Conservation (phyloP, 1,139 yeast genomes). For the Barnettozyma hawaiiensis region DNA sequence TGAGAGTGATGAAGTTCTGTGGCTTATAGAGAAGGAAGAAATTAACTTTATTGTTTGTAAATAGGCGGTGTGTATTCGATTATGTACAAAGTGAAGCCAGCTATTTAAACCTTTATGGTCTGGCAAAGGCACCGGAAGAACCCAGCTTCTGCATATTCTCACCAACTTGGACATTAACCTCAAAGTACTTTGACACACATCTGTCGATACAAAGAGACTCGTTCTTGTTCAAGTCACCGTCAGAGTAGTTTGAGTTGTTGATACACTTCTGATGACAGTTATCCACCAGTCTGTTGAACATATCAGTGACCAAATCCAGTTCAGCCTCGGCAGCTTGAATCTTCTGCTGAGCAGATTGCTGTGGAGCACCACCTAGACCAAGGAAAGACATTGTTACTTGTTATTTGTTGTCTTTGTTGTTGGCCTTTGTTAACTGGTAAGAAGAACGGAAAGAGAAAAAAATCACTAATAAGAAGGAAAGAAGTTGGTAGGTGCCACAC, state of each 20-base stretch:
- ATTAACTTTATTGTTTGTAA: no score
- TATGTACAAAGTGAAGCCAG: conserved; percentile 10
- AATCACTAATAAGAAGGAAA: no score
- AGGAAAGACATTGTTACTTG: conserved; percentile 65
- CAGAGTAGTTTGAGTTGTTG: conserved; percentile 46
- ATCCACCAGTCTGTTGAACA: conserved; percentile 82
- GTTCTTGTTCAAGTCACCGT: conserved; percentile 74
- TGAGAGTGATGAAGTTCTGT: conserved; percentile 56
- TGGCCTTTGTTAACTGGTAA: neutral
- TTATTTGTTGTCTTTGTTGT: neutral
- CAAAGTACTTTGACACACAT: conserved; percentile 96
- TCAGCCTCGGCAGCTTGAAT: conserved; percentile 84
- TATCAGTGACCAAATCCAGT: conserved; percentile 92
- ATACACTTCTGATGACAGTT: conserved; percentile 92
- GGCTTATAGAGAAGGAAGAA: conserved; percentile 36
- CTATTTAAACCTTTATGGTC: no score
- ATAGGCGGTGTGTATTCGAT: no score
- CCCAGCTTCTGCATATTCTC: conserved; percentile 81
- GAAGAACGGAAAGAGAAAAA: neutral
- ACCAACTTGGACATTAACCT: conserved; percentile 93
- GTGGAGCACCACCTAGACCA: conserved; percentile 82
- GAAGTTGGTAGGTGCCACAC: neutral
- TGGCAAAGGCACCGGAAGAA: conserved; percentile 38
- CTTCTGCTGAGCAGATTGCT: conserved; percentile 67
- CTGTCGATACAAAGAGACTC: conserved; percentile 93